phyloP scores from a whole-genome alignment of 805 yeast genomes.

The Candida odintsovae region DNA sequence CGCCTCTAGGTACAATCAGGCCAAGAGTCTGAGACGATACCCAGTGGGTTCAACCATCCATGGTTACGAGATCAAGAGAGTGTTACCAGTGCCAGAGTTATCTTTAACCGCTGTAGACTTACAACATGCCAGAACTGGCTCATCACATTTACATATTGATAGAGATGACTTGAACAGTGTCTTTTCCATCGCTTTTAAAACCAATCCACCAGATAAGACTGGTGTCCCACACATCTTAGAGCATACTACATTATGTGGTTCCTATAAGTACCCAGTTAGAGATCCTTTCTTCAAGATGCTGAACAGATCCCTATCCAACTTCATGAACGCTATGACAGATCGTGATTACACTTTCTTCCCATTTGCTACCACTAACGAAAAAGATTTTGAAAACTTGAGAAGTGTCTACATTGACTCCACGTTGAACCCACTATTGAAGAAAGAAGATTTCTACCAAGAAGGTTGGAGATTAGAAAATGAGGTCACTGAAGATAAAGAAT shows the following conservation, averaged over 20 bases:
- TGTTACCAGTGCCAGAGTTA: slow-evolving; percentile 72
- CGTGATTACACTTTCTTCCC: slow-evolving; percentile 95
- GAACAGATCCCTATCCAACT: slow-evolving; percentile 87
- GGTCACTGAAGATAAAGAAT: slow-evolving; percentile 44
- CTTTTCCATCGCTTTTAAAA: slow-evolving; percentile 83
- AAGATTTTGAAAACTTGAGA: slow-evolving; percentile 78
- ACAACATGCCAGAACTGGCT: slow-evolving; percentile 61
- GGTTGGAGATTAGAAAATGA: slow-evolving; percentile 94
- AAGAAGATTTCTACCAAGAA: slow-evolving; percentile 86
- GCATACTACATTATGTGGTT: slow-evolving; percentile 95
- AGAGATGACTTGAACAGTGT: slow-evolving; percentile 81
- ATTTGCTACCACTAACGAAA: slow-evolving; percentile 85
- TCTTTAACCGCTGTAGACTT: slow-evolving; percentile 74
- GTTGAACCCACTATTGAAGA: slow-evolving; percentile 69
- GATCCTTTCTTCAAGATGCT: slow-evolving; percentile 98
- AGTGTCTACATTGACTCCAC: slow-evolving; percentile 87
- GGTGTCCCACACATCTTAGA: slow-evolving; percentile 96
- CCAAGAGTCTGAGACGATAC: slow-evolving; percentile 41
- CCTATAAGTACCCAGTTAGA: slow-evolving; percentile 83
- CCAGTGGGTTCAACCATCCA: slow-evolving; percentile 57
- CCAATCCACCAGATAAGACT: slow-evolving; percentile 90
- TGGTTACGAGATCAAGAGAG: slow-evolving; percentile 64
- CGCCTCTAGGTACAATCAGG: slow-evolving; percentile 26
- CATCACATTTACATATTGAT: slow-evolving; percentile 81
- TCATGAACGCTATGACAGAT: slow-evolving; percentile 99